Base-by-base conservation (phyloP, 495 filamentous ascomycete species). In the Geoglossum glabrum region DNA sequence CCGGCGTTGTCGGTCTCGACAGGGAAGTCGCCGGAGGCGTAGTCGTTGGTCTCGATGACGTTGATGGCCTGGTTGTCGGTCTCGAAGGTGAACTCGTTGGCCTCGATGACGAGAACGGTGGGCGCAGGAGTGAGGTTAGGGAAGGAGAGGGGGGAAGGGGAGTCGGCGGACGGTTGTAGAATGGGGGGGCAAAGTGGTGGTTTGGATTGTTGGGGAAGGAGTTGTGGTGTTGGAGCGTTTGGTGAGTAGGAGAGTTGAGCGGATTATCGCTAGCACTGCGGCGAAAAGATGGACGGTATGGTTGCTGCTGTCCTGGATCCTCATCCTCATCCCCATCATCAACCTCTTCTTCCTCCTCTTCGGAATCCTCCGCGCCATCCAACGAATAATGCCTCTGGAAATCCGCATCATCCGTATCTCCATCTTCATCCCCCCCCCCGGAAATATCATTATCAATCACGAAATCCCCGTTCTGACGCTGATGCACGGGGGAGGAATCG, bases 131-230 rank as follows among this genome's bases (percentile, higher is more conserved):
- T 0, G 87, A 94, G n/a, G 92, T 97, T 55, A 98, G 68, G 1
- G 87, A 95, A 1, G 92, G 92, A 1, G 90, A 96, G 0, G 92
- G 92, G 0, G 92, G 92, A 8, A 98, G 72, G 4, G 92, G 92
- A 0, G 70, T 73, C 8, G 71, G 71, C 2, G 71, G 71, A 2
- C 71, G 66, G 59, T 72, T 72, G 63, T 74, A 74, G 66, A 74
- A 74, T 46, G 71, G 71, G 2, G 71, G 71, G 1, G 64, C 66
- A 54, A 72, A 71, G 55, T 33, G 26, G 46, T 50, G 21, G 46
- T 25, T 25, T 10, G 7, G 46, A 25, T 50, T 10, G 46, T 50
- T 28, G 46, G 46, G 46, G 21, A 9, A 15, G 19, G 19, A 1
- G 46, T 50, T 3, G 46, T 3, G 21, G 46, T 50, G 43, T 17